A percentile compares a stretch with the other conserved stretches of the same genome.
These are phyloP conservation scores for Yamadazyma laniorum DNA, from an alignment of 805 yeast genomes.

Conservation along the genomic window DNA sequence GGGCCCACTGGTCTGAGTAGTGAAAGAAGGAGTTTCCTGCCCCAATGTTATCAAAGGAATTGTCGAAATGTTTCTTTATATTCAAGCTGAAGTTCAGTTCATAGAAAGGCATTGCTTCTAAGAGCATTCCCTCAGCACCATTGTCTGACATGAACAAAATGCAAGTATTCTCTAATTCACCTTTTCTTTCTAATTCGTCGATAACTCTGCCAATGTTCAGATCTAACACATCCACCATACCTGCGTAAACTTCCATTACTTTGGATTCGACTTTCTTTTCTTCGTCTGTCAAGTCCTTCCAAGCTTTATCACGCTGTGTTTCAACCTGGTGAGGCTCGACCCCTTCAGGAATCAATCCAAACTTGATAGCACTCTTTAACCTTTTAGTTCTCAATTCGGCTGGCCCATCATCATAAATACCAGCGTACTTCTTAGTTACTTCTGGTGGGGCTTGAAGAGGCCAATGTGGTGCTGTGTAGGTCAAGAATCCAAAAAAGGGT, in stretches of 20 bases:
- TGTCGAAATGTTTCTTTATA: slow-evolving; percentile 39
- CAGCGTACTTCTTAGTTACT: slow-evolving; percentile 46
- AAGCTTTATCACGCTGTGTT: slow-evolving; percentile 40
- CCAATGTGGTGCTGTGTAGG: slow-evolving; percentile 69
- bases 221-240: slow-evolving; percentile 60
- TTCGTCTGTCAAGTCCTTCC: slow-evolving; percentile 41
- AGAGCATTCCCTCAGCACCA: slow-evolving; percentile 61
- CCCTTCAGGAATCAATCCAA: slow-evolving; percentile 48
- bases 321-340: slow-evolving; percentile 44
- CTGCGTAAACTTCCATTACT: slow-evolving; percentile 60
- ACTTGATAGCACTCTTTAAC: slow-evolving; percentile 36
- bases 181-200: slow-evolving; percentile 37
- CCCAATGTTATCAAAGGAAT: slow-evolving; percentile 48
- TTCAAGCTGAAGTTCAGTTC: slow-evolving; percentile 2
- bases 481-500: slow-evolving; percentile 54
- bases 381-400: slow-evolving; percentile 39
- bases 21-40: slow-evolving; percentile 46
- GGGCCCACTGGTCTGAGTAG: slow-evolving; percentile 61
- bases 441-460: slow-evolving; percentile 60
- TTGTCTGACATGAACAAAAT: slow-evolving; percentile 62
- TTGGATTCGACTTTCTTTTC: slow-evolving; percentile 38
- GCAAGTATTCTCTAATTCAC: slow-evolving; percentile 53
- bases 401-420: slow-evolving; percentile 50
- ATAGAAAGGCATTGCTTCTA: slow-evolving; percentile 50
- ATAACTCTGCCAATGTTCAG: slow-evolving; percentile 50